A percentile compares a stretch with the other conserved stretches of the same genome.
phyloP scores from a whole-genome alignment of 257 asterid species.

The Solanum chmielewskii region DNA sequence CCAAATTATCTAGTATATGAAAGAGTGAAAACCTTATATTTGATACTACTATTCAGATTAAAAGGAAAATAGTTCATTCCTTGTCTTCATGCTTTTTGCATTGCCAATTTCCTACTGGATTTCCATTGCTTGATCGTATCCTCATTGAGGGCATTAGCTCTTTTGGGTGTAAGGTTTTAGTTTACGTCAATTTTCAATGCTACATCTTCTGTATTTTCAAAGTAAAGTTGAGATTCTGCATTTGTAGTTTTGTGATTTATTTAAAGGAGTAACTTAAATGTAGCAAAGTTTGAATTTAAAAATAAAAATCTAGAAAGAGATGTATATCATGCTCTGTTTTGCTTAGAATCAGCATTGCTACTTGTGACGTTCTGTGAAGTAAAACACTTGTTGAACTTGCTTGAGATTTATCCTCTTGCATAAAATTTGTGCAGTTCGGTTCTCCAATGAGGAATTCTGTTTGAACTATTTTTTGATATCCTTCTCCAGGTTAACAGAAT shows the following conservation, averaged over 20 bases:
- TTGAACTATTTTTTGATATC: not conserved
- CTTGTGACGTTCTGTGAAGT: not conserved
- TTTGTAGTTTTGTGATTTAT: not conserved
- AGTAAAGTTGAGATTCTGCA: not conserved
- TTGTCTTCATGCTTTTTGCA: not conserved
- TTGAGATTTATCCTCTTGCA: not conserved
- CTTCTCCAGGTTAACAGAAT: slow-evolving; percentile 77
- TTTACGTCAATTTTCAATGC: not conserved
- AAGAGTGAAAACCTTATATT: not conserved
- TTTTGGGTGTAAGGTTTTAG: not conserved
- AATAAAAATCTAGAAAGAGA: not conserved
- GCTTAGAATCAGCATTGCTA: not conserved
- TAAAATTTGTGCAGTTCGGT: not conserved
- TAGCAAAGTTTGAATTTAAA: not conserved
- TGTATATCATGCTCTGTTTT: not conserved
- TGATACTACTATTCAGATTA: not conserved
- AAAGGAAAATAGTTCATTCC: not conserved
- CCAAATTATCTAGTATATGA: not conserved
- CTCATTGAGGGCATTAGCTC: not conserved
- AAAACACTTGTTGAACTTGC: not conserved
- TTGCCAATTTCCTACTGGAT: not conserved
- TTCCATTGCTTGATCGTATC: not conserved
- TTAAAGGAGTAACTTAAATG: not conserved
- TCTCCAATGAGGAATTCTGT: not conserved
- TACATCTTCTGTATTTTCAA: not conserved